Evolutionary conservation across 108 stramenopile species (phyloP).

Genomic region (Cyclotella atomus): DNA sequence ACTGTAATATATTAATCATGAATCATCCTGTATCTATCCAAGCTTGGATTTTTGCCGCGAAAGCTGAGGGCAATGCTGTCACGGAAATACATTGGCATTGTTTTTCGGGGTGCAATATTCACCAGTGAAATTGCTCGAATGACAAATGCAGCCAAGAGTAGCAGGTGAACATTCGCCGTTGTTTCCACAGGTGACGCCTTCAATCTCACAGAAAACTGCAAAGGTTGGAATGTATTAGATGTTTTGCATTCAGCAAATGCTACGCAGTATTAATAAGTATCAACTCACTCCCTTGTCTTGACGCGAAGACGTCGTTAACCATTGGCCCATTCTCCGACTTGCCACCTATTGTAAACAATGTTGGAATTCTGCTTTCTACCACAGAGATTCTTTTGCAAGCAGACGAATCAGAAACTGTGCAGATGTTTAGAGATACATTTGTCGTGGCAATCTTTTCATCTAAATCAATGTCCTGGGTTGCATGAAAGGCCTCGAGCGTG

Average conservation of each 20-base stretch:
- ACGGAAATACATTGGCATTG: background rate
- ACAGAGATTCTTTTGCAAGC: slow-evolving; percentile 19
- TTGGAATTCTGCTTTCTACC: slow-evolving; percentile 25
- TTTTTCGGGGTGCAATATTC: slow-evolving; percentile 53
- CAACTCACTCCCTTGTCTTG: slow-evolving; percentile 35
- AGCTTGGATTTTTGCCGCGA: too few species aligned
- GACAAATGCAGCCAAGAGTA: slow-evolving; percentile 43
- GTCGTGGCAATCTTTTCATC: slow-evolving; percentile 13
- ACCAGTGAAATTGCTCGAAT: slow-evolving; percentile 38
- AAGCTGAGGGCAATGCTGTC: background rate
- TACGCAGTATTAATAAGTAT: background rate
- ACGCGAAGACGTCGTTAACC: slow-evolving; percentile 45
- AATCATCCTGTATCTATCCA: slow-evolving; percentile 1
- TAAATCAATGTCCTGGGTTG: slow-evolving; percentile 33
- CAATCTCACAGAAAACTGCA: slow-evolving; percentile 27
- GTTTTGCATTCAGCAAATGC: background rate
- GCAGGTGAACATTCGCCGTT: slow-evolving; percentile 42
- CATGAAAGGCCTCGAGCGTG: slow-evolving; percentile 53
- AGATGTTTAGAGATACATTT: slow-evolving; percentile 15
- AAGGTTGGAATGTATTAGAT: background rate
- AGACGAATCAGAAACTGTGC: slow-evolving; percentile 18
- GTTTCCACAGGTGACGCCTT: slow-evolving; percentile 42
- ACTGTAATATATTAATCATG: slow-evolving; percentile 13
- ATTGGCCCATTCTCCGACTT: slow-evolving; percentile 46
- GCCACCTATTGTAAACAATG: slow-evolving; percentile 56